Evolutionary conservation across 139 green algal species (phyloP).

Genomic region (Tetradesmus obliquus): DNA sequence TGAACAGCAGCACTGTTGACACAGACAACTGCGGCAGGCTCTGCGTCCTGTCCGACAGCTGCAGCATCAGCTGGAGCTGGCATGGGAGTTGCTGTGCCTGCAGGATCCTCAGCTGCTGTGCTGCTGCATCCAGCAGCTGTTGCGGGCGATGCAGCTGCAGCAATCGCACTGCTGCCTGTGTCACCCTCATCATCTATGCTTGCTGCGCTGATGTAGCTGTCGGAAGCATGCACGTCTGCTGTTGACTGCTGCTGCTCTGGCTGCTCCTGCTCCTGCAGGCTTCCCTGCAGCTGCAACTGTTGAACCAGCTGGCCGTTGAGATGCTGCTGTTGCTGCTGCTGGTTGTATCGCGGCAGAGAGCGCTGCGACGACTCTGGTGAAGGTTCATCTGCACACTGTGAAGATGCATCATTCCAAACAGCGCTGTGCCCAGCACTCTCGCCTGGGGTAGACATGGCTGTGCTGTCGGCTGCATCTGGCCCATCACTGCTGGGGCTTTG

Average conservation of each 20-base stretch:
- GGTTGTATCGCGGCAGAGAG: background rate
- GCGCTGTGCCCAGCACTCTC: background rate
- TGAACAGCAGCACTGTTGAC: background rate
- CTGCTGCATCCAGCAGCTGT: background rate
- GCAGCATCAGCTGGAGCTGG: background rate
- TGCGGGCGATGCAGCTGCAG: background rate
- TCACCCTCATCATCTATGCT: conserved; percentile 18
- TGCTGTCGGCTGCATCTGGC: background rate
- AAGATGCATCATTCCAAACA: conserved; percentile 22
- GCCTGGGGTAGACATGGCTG: background rate
- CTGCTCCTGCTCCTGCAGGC: background rate
- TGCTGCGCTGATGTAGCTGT: conserved; percentile 30
- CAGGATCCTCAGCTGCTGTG: background rate
- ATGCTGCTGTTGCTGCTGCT: background rate
- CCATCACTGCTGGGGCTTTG: background rate
- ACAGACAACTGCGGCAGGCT: background rate
- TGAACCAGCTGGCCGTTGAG: background rate
- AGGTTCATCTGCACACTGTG: conserved; percentile 11
- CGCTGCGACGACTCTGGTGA: background rate
- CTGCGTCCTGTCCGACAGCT: background rate
- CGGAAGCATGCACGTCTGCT: conserved; percentile 4
- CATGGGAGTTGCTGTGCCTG: background rate
- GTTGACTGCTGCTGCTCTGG: background rate
- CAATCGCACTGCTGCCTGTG: background rate
- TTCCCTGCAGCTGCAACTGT: background rate